Evolutionary conservation across 2,329 filamentous ascomycete species (phyloP).

Genomic region (Rutstroemia sp.): DNA sequence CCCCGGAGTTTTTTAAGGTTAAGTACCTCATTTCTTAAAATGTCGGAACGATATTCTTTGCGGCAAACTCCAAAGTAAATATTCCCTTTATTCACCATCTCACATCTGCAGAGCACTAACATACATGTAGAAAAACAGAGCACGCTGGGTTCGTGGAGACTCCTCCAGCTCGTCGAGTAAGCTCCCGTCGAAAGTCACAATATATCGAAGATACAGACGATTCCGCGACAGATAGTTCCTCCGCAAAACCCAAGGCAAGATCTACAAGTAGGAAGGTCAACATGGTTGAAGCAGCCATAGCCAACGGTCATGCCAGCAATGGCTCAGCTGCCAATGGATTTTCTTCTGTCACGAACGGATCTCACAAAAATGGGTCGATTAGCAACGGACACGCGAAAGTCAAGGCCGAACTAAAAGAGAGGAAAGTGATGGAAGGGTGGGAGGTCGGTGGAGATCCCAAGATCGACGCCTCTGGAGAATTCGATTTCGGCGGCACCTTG

Average conservation of each 20-base stretch:
- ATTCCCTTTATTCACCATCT: neutral
- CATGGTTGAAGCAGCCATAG: conserved; percentile 19
- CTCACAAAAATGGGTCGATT: conserved; percentile 4
- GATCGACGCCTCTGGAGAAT: conserved; percentile 54
- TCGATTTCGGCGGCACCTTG: conserved; percentile 83
- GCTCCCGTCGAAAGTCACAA: conserved; percentile 34
- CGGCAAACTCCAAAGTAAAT: conserved; percentile 29
- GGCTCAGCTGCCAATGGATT: conserved; percentile 9
- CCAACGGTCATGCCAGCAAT: conserved; percentile 15
- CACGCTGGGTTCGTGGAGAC: conserved; percentile 45
- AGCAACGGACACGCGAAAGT: conserved; percentile 8
- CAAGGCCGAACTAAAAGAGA: conserved; percentile 9
- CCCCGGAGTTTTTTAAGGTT: neutral
- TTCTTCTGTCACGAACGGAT: conserved; percentile 8
- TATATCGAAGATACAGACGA: conserved; percentile 28
- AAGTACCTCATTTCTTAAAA: conserved; percentile 5
- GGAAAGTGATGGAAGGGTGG: conserved; percentile 45
- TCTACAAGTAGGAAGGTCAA: conserved; percentile 19
- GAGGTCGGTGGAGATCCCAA: conserved; percentile 52
- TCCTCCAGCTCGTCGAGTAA: conserved; percentile 34
- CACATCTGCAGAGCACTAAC: conserved; percentile 4
- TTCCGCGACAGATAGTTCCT: conserved; percentile 27
- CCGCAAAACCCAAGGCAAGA: conserved; percentile 10
- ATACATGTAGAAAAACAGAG: conserved; percentile 38
- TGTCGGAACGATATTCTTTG: conserved; percentile 29